These are phyloP conservation scores for Pulveroboletus sp. DNA, from an alignment of 768 basidiomycete genomes.

Conservation along the genomic window DNA sequence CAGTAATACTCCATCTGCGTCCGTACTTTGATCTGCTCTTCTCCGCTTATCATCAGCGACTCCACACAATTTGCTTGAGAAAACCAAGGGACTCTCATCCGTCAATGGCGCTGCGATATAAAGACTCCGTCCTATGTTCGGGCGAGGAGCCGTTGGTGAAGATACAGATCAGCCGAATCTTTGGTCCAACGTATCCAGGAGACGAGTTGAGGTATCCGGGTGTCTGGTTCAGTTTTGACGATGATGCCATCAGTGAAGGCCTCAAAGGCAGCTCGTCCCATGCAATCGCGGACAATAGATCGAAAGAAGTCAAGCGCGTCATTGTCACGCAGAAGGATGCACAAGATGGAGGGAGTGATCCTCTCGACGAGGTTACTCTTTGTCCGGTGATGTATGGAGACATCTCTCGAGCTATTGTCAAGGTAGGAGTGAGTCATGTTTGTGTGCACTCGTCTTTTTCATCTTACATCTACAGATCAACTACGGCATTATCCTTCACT, in stretches of 20 bases:
- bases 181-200: constrained; percentile 79
- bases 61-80: constrained; percentile 73
- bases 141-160: constrained; percentile 55
- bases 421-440: constrained; percentile 37
- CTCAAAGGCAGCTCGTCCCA: constrained; percentile 41
- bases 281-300: constrained; percentile 48
- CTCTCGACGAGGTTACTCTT: constrained; percentile 66
- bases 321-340: constrained; percentile 65
- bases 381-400: constrained; percentile 70
- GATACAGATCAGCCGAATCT: constrained; percentile 62
- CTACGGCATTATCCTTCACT: constrained; percentile 65
- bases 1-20: constrained; percentile 71
- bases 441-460: not conserved
- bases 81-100: constrained; percentile 64
- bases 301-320: constrained; percentile 73
- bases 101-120: constrained; percentile 64
- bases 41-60: constrained; percentile 70
- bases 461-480: constrained; percentile 46
- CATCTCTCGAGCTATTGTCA: constrained; percentile 59
- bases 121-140: constrained; percentile 58
- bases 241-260: constrained; percentile 57
- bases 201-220: constrained; percentile 80
- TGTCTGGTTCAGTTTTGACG: constrained; percentile 79
- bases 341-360: constrained; percentile 53
- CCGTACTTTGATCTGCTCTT: constrained; percentile 86